A percentile compares a stretch with the other conserved stretches of the same genome.
These are phyloP conservation scores for Mucor plumbeus DNA, from an alignment of 371 early-diverging fungal genomes.

Conservation along the genomic window DNA sequence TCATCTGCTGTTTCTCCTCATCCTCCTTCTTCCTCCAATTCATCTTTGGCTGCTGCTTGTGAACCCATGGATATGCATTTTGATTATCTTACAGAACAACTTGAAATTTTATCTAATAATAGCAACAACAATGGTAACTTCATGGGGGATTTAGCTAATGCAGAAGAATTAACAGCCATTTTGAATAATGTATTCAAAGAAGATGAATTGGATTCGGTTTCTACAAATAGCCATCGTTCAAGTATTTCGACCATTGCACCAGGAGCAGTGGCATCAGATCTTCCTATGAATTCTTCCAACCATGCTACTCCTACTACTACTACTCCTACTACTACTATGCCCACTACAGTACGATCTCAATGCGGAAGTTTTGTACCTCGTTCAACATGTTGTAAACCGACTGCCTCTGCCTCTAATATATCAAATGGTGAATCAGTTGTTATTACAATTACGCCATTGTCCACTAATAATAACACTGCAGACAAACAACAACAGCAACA, in stretches of 20 bases:
- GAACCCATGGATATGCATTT: constrained; percentile 32
- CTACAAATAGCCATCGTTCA: constrained; percentile 13
- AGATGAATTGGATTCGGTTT: constrained; percentile 11
- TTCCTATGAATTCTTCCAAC: background rate
- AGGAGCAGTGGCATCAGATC: background rate
- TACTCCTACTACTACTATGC: background rate
- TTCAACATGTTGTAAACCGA: constrained; percentile 21
- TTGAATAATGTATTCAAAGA: constrained; percentile 31
- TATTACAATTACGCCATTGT: constrained; percentile 51
- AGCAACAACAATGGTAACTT: background rate
- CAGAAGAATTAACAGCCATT: constrained; percentile 36
- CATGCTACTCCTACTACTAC: too few species aligned
- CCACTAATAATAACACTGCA: constrained; percentile 4
- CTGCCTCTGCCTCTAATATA: background rate
- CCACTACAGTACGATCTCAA: constrained; percentile 12
- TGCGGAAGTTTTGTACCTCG: constrained; percentile 40
- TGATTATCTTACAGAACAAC: constrained; percentile 33
- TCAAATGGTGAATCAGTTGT: constrained; percentile 46
- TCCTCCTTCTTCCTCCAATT: constrained; percentile 8
- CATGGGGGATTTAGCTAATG: constrained; percentile 20
- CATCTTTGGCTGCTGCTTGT: constrained; percentile 1
- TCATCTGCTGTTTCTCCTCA: constrained; percentile 27
- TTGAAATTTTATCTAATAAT: constrained; percentile 19
- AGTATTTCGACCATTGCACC: background rate
- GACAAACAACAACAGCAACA: background rate